Base-by-base conservation (phyloP, 768 basidiomycete species). In the Pisolithus orientalis region DNA sequence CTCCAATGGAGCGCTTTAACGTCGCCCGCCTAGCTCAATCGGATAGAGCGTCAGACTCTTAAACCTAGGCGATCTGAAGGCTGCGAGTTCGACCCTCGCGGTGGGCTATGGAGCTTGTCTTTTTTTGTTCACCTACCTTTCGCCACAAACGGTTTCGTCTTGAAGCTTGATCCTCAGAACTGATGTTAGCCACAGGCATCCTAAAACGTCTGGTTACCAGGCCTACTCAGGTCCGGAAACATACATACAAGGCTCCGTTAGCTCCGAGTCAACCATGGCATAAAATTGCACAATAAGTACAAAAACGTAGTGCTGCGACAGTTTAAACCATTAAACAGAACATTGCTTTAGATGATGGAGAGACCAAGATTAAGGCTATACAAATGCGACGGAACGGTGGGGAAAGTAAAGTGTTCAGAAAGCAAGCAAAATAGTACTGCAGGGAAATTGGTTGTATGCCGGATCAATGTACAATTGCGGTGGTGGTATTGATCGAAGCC, bases 381-480 rank as follows among this genome's bases (percentile, higher is more conserved):
- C 67, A 71, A 66, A 66, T 71, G 68, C 78, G 75, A 76, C 76
- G 77, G 74, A 75, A 75, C 72, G 63, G 56, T 61, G 54, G 59
- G 54, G 54, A 54, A 60, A 53, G 55, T 56, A 65, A 65, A 62
- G 51, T 55, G 62, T 68, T 66, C 65, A 55, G 72, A 71, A 71
- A 68, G 71, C 70, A 56, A 59, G 55, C 60, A 62, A 34, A 34
- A 68, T 65, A 71, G 65, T 65, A 64, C 65, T 71, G 72, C 70
- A 67, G 44, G 51, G 55, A 58, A 34, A 53, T 44, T 72, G 72
- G 46, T 46, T 73, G 74, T 78, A 78, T 82, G 80, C 80, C 73
- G 73, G 74, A 72, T 77, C 79, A 80, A 73, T 80, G 80, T 85
- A 85, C 83, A 85, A 78, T 58, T 83, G 80, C 71, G 70, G 69